Percentiles rank a stretch among this genome's conserved stretches.
Conservation (phyloP, 1,284 basidiomycete species). For the Entoloma clypeatum region DNA sequence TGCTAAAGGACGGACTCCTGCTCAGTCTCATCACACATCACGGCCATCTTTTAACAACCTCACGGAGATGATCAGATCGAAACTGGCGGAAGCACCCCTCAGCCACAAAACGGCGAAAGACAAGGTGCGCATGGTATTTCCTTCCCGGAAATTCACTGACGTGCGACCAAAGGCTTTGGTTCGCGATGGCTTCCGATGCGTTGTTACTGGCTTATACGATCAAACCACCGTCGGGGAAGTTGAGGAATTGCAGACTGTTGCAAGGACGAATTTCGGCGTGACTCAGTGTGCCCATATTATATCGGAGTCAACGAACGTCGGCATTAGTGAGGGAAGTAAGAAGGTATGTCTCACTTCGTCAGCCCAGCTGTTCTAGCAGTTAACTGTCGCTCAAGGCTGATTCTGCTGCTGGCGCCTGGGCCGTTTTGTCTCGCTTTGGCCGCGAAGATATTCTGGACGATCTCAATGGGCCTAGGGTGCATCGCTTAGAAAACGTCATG, state of each 20-base stretch:
- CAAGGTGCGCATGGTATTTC: too few species aligned
- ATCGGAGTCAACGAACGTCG: slow-evolving; percentile 3
- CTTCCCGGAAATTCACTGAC: too few species aligned
- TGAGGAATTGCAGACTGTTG: neutral
- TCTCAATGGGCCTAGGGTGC: slow-evolving; percentile 24
- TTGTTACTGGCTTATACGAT: slow-evolving; percentile 25
- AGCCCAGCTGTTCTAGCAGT: neutral
- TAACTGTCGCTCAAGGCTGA: neutral
- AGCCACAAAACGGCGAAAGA: too few species aligned
- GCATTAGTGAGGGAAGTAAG: neutral
- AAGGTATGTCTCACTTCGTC: neutral
- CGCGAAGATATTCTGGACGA: slow-evolving; percentile 12
- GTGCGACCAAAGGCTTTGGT: slow-evolving; percentile 28
- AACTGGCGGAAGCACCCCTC: too few species aligned
- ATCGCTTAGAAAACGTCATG: slow-evolving; percentile 29
- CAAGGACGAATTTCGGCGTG: neutral
- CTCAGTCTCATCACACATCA: too few species aligned
- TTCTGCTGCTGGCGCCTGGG: slow-evolving; percentile 11
- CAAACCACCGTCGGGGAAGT: neutral
- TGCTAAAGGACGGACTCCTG: too few species aligned
- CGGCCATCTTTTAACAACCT: too few species aligned
- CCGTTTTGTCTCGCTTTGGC: slow-evolving; percentile 12
- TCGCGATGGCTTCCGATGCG: slow-evolving; percentile 28
- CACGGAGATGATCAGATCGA: too few species aligned
- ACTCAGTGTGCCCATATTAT: slow-evolving; percentile 7